Conservation (phyloP, 139 green algal genomes). For the Pycnococcus provasolii region DNA sequence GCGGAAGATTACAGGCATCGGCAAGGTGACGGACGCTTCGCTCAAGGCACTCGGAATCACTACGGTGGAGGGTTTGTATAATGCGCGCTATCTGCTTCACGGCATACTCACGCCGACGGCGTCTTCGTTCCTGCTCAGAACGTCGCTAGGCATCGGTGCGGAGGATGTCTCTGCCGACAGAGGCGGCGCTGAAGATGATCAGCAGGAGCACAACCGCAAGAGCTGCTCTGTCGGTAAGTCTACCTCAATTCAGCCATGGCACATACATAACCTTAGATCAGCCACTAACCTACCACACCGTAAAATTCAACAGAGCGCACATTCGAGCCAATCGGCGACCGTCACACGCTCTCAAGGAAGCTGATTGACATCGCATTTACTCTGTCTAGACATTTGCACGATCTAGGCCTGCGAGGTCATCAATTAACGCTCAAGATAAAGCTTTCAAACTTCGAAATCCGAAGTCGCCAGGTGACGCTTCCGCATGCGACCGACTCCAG, state of each 20-base stretch:
- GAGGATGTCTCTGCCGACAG: slow-evolving; percentile 7
- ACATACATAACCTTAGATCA: too few relatives aligned
- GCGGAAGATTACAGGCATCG: slow-evolving; percentile 41
- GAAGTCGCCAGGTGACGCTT: slow-evolving; percentile 3
- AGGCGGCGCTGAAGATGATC: too few relatives aligned
- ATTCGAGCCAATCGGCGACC: slow-evolving; percentile 17
- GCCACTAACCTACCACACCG: too few relatives aligned
- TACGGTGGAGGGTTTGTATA: slow-evolving; percentile 32
- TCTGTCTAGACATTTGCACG: not conserved
- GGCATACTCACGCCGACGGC: slow-evolving; percentile 31
- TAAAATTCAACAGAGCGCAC: slow-evolving; percentile 30
- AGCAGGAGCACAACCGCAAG: too few relatives aligned
- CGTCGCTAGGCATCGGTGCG: slow-evolving; percentile 33
- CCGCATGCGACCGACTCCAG: slow-evolving; percentile 1
- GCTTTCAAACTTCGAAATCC: slow-evolving; percentile 5
- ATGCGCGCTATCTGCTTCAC: slow-evolving; percentile 19
- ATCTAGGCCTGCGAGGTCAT: not conserved
- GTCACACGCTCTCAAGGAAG: not conserved
- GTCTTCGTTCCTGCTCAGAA: slow-evolving; percentile 30
- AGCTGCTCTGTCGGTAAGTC: too few relatives aligned
- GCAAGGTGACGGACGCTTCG: slow-evolving; percentile 33
- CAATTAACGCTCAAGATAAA: slow-evolving; percentile 21
- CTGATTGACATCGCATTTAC: not conserved
- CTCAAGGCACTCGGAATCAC: slow-evolving; percentile 29
- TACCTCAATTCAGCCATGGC: too few relatives aligned